phyloP scores from a whole-genome alignment of 192 early-diverging fungal genomes.

The Tieghemiomyces parasiticus region DNA sequence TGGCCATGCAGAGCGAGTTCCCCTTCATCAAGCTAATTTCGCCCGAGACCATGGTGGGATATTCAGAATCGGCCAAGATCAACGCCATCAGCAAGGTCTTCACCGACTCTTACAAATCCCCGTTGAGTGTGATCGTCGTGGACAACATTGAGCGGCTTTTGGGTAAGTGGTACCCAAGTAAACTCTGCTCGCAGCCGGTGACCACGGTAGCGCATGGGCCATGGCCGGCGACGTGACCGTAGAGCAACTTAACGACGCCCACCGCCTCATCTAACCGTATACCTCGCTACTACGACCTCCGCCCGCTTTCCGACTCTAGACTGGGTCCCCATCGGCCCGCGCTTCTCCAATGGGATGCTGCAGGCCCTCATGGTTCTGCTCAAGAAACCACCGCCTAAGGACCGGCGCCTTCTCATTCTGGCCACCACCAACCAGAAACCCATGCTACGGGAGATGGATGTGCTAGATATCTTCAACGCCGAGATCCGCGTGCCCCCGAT shows the following conservation, averaged over 20 bases:
- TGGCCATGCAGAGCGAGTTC: conserved; percentile 78
- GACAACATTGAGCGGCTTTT: conserved; percentile 87
- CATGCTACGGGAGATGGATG: conserved; percentile 76
- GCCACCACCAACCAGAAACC: conserved; percentile 71
- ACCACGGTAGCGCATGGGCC: too few relatives aligned
- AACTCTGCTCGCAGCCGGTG: too few relatives aligned
- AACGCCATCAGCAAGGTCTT: conserved; percentile 86
- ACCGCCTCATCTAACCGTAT: too few relatives aligned
- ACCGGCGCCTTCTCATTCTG: conserved; percentile 72
- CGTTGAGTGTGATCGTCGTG: conserved; percentile 83
- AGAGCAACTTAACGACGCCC: too few relatives aligned
- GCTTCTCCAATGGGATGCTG: conserved; percentile 85
- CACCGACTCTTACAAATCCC: conserved; percentile 93
- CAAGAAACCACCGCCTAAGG: conserved; percentile 81
- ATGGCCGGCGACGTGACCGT: too few relatives aligned
- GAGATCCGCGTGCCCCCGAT: conserved; percentile 72
- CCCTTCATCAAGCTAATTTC: conserved; percentile 97
- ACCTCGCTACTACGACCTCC: too few relatives aligned
- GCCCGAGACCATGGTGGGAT: conserved; percentile 91
- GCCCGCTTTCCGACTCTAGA: too few relatives aligned
- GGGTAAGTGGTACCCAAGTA: too few relatives aligned
- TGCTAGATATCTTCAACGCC: conserved; percentile 71
- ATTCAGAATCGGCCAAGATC: conserved; percentile 68
- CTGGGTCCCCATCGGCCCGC: conserved; percentile 87
- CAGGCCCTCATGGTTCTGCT: conserved; percentile 88